phyloP scores from a whole-genome alignment of 306 rosid species.

The Astragalus membranaceus region DNA sequence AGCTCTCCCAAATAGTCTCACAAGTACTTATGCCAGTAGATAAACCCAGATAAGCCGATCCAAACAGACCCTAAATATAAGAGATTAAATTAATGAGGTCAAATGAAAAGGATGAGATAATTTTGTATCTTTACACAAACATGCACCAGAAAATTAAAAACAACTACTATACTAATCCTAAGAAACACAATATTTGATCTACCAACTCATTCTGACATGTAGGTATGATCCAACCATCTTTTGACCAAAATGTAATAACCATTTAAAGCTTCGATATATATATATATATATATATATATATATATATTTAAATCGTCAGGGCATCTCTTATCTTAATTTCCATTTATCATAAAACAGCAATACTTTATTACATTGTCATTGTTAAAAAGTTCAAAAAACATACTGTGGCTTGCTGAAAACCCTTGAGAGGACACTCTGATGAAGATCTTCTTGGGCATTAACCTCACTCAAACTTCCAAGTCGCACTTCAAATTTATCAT shows the following conservation, averaged over 20 bases:
- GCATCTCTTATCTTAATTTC: conserved; percentile 9
- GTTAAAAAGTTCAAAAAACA: conserved; percentile 31
- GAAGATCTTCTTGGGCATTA: conserved; percentile 63
- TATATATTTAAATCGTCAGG: not conserved
- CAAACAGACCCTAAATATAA: too few relatives aligned
- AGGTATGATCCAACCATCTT: not conserved
- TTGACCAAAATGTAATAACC: not conserved
- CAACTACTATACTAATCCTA: not conserved
- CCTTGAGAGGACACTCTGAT: conserved; percentile 58
- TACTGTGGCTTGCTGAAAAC: conserved; percentile 74
- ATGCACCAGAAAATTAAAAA: not conserved
- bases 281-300: too few relatives aligned
- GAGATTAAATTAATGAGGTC: too few relatives aligned
- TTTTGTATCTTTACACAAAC: too few relatives aligned
- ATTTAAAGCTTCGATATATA: conserved; percentile 6
- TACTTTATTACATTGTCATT: not conserved
- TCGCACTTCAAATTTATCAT: conserved; percentile 94
- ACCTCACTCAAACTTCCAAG: conserved; percentile 92
- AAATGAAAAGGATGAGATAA: too few relatives aligned
- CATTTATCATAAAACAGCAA: conserved; percentile 1
- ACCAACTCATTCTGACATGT: not conserved
- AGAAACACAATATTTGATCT: not conserved
- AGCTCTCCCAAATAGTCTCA: too few relatives aligned
- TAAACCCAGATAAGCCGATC: too few relatives aligned
- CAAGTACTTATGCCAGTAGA: too few relatives aligned